Percentiles rank a stretch among this genome's conserved stretches.
Evolutionary conservation across 495 filamentous ascomycete genomes (phyloP).

Genomic region (Letharia lupina): DNA sequence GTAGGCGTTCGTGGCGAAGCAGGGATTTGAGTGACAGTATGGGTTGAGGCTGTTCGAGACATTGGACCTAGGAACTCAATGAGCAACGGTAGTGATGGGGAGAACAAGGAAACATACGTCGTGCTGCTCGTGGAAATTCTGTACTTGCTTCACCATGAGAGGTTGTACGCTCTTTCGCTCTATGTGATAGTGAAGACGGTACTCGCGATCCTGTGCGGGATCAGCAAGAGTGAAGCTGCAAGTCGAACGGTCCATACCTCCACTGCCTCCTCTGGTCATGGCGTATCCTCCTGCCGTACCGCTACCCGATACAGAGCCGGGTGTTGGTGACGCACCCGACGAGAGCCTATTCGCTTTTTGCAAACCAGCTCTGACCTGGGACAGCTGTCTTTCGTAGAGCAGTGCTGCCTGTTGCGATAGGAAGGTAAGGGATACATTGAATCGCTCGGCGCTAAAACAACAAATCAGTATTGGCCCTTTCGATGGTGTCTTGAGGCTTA

Average conservation of each 20-base stretch:
- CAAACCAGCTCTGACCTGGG: slow-evolving; percentile 85
- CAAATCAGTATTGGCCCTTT: slow-evolving; percentile 16
- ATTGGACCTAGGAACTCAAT: slow-evolving; percentile 23
- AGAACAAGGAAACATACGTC: neutral
- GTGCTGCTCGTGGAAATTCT: slow-evolving; percentile 3
- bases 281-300: slow-evolving; percentile 45
- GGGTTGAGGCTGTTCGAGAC: slow-evolving; percentile 39
- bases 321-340: slow-evolving; percentile 38
- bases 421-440: slow-evolving; percentile 76
- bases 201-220: slow-evolving; percentile 40
- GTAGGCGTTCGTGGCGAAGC: slow-evolving; percentile 10
- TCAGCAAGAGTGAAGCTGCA: slow-evolving; percentile 13
- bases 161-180: slow-evolving; percentile 49
- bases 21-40: slow-evolving; percentile 36
- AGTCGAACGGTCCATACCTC: slow-evolving; percentile 35
- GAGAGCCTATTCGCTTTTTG: slow-evolving; percentile 55
- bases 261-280: slow-evolving; percentile 50
- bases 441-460: slow-evolving; percentile 45
- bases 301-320: slow-evolving; percentile 43
- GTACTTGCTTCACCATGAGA: slow-evolving; percentile 22
- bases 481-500: slow-evolving; percentile 8
- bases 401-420: slow-evolving; percentile 90
- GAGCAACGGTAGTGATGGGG: neutral
- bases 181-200: slow-evolving; percentile 54
- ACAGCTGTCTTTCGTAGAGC: slow-evolving; percentile 85